phyloP scores from a whole-genome alignment of 805 yeast genomes.

The Teunomyces atbi region DNA sequence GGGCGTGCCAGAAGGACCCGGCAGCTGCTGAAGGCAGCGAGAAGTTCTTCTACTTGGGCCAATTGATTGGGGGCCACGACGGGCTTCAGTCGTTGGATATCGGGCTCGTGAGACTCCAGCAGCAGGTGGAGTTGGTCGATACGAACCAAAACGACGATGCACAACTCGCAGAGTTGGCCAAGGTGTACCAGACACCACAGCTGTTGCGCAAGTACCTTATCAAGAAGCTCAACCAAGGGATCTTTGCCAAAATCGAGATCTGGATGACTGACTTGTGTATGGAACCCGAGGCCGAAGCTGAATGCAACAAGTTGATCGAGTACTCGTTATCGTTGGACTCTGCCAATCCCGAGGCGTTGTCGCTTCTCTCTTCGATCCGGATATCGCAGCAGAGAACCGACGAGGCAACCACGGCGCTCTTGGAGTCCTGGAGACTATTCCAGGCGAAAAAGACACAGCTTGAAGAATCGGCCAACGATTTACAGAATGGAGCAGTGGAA shows the following conservation, averaged over 20 bases:
- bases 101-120: constrained; percentile 54
- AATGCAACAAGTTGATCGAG: constrained; percentile 71
- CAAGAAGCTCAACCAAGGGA: constrained; percentile 69
- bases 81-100: constrained; percentile 63
- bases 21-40: constrained; percentile 66
- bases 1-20: constrained; percentile 69
- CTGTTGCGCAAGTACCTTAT: constrained; percentile 34
- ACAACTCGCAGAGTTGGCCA: constrained; percentile 23
- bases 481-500: constrained; percentile 8
- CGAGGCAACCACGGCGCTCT: constrained; percentile 71
- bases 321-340: constrained; percentile 61
- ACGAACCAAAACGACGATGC: constrained; percentile 23
- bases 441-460: constrained; percentile 47
- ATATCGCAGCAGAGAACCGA: constrained; percentile 76
- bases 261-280: constrained; percentile 98
- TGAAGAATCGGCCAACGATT: constrained; percentile 37
- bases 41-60: constrained; percentile 88
- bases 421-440: constrained; percentile 71
- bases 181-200: constrained; percentile 22
- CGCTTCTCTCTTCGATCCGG: constrained; percentile 79
- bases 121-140: constrained; percentile 34
- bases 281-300: constrained; percentile 82
- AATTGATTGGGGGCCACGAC: constrained; percentile 76
- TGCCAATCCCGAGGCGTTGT: constrained; percentile 75
- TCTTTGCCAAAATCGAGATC: constrained; percentile 83